Conservation (phyloP, 2,329 filamentous ascomycete species). For the Ceratocystis lukuohia region DNA sequence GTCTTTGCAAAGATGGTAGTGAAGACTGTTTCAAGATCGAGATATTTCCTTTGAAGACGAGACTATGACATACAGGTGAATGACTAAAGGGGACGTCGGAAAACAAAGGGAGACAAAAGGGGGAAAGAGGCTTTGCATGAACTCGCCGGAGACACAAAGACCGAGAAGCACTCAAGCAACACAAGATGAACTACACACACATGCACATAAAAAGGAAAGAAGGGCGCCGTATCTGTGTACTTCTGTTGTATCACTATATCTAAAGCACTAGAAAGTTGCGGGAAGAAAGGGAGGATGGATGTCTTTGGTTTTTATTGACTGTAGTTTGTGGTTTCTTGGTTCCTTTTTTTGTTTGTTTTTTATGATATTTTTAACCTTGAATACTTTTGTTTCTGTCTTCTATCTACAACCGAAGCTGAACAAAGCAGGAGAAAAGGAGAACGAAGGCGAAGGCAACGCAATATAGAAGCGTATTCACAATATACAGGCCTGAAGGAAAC, state of each 20-base stretch:
- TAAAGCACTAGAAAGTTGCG: constrained; percentile 1
- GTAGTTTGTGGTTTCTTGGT: background rate
- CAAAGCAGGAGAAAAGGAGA: background rate
- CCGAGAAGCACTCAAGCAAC: background rate
- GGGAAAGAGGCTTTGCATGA: background rate
- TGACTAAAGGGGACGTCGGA: background rate
- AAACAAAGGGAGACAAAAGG: background rate
- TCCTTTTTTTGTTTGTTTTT: background rate
- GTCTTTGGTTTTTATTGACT: background rate
- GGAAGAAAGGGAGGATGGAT: background rate
- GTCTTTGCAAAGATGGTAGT: constrained; percentile 1
- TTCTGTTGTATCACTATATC: constrained; percentile 8
- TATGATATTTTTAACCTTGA: constrained; percentile 1
- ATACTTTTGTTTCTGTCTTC: background rate
- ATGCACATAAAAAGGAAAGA: background rate
- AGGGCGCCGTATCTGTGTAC: background rate
- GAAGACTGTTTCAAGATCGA: background rate
- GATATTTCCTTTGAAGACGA: background rate
- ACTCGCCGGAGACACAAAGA: background rate
- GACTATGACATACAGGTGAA: background rate
- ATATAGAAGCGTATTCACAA: too few species aligned
- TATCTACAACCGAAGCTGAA: background rate
- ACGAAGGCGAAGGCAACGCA: background rate
- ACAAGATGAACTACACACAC: too few species aligned
- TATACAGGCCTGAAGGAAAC: too few species aligned